Evolutionary conservation across 2,329 filamentous ascomycete genomes (phyloP).

Genomic region (Fusarium armeniacum): DNA sequence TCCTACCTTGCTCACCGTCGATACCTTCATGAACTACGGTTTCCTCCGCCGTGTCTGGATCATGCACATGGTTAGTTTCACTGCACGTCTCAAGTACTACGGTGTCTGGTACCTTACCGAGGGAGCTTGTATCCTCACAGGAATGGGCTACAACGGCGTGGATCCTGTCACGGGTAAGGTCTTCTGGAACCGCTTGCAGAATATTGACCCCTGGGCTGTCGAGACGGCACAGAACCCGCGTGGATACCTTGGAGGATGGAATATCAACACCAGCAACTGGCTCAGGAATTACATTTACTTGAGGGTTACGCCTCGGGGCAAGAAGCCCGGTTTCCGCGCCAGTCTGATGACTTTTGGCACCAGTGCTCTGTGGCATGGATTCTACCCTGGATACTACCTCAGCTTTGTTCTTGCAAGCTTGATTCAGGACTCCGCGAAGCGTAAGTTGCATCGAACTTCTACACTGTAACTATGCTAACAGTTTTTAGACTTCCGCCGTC

Average conservation of each 20-base stretch:
- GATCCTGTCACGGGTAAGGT: slow-evolving; percentile 87
- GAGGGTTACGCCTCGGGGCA: slow-evolving; percentile 92
- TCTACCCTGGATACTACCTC: slow-evolving; percentile 96
- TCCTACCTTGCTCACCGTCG: slow-evolving; percentile 72
- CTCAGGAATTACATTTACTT: slow-evolving; percentile 95
- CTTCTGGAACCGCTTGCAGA: slow-evolving; percentile 88
- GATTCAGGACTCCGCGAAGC: slow-evolving; percentile 93
- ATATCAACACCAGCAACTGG: slow-evolving; percentile 99
- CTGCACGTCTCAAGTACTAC: slow-evolving; percentile 92
- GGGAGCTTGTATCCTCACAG: slow-evolving; percentile 92
- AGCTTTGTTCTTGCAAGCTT: slow-evolving; percentile 91
- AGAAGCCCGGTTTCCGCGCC: slow-evolving; percentile 95
- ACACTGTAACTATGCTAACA: slow-evolving; percentile 9
- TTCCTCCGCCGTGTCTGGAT: slow-evolving; percentile 82
- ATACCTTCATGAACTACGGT: slow-evolving; percentile 75
- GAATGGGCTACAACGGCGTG: slow-evolving; percentile 93
- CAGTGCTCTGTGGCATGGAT: slow-evolving; percentile 97
- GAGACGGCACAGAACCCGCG: slow-evolving; percentile 95
- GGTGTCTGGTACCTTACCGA: slow-evolving; percentile 95
- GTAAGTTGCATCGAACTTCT: slow-evolving; percentile 66
- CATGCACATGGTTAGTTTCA: slow-evolving; percentile 86
- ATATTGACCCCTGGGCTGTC: slow-evolving; percentile 87
- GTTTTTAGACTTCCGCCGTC: slow-evolving; percentile 82
- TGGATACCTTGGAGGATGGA: slow-evolving; percentile 92
- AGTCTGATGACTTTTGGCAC: slow-evolving; percentile 95